These are phyloP conservation scores for Torulaspora pretoriensis DNA, from an alignment of 1,139 yeast species.

Conservation along the genomic window DNA sequence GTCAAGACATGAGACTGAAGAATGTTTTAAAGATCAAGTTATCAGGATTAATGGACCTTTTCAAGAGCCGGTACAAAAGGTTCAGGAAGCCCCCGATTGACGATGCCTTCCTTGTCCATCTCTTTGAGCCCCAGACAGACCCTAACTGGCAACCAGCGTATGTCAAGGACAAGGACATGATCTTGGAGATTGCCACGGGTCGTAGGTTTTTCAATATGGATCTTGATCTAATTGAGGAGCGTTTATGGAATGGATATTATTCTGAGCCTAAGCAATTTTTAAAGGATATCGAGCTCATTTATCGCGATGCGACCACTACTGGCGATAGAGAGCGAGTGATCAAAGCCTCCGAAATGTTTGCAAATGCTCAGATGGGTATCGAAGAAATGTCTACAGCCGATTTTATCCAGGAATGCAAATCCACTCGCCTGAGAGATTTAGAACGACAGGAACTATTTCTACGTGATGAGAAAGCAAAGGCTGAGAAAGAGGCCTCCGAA, in stretches of 20 bases:
- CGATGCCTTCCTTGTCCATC: slow-evolving; percentile 63
- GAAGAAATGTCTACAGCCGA: slow-evolving; percentile 81
- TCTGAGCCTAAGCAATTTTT: slow-evolving; percentile 89
- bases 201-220: slow-evolving; percentile 80
- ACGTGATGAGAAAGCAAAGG: slow-evolving; percentile 37
- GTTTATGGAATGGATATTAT: slow-evolving; percentile 95
- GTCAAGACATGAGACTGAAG: slow-evolving; percentile 74
- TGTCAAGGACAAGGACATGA: slow-evolving; percentile 68
- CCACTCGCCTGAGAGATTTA: slow-evolving; percentile 64
- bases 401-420: slow-evolving; percentile 71
- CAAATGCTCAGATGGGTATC: slow-evolving; percentile 92
- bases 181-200: slow-evolving; percentile 72
- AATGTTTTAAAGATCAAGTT: slow-evolving; percentile 80
- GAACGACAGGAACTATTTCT: slow-evolving; percentile 46
- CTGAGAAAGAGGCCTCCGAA: slow-evolving; percentile 18
- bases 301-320: slow-evolving; percentile 65
- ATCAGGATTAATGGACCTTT: slow-evolving; percentile 83
- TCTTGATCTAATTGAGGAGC: slow-evolving; percentile 85
- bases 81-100: slow-evolving; percentile 89
- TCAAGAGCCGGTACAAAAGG: slow-evolving; percentile 80
- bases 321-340: slow-evolving; percentile 83
- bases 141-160: slow-evolving; percentile 44
- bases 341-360: slow-evolving; percentile 92
- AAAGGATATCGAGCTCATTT: slow-evolving; percentile 78
- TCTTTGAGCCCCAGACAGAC: slow-evolving; percentile 57